Conservation (phyloP, 2,329 filamentous ascomycete species). For the Cladosporium oxysporum region DNA sequence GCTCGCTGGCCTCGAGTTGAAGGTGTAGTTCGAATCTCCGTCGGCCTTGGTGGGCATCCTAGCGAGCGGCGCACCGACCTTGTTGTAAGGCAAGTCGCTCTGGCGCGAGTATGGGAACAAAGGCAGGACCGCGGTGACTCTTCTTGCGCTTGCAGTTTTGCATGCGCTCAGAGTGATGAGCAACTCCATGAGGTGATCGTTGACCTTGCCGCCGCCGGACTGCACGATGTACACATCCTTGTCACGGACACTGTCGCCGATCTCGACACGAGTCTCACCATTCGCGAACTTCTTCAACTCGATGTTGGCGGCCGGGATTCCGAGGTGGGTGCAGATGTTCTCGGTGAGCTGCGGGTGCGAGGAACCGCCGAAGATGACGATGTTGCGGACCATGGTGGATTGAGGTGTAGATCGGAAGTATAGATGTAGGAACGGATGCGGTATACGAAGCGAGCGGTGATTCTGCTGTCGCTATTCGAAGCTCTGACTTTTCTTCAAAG, state of each 20-base stretch:
- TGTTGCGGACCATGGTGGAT: conserved; percentile 80
- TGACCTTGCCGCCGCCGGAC: conserved; percentile 87
- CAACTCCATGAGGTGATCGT: conserved; percentile 94
- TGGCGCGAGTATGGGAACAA: conserved; percentile 97
- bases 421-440: not conserved
- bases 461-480: not conserved
- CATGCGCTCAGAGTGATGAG: conserved; percentile 99
- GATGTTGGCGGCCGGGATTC: conserved; percentile 80
- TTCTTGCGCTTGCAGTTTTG: conserved; percentile 88
- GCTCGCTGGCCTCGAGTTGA: conserved; percentile 88
- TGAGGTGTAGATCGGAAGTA: not conserved
- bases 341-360: conserved; percentile 88
- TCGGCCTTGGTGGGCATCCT: conserved; percentile 60
- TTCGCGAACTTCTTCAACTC: conserved; percentile 90
- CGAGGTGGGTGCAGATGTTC: conserved; percentile 83
- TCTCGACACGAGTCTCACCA: conserved; percentile 92
- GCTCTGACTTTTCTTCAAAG: conserved; percentile 14
- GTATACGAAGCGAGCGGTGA: not conserved
- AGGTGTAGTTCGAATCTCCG: conserved; percentile 69
- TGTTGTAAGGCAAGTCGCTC: conserved; percentile 96
- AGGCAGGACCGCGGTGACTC: conserved; percentile 90
- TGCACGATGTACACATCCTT: conserved; percentile 99
- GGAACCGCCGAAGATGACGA: conserved; percentile 89
- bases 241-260: conserved; percentile 91
- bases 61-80: conserved; percentile 82